Evolutionary conservation across 768 basidiomycete genomes (phyloP).

Genomic region (Kwoniella bestiolae): DNA sequence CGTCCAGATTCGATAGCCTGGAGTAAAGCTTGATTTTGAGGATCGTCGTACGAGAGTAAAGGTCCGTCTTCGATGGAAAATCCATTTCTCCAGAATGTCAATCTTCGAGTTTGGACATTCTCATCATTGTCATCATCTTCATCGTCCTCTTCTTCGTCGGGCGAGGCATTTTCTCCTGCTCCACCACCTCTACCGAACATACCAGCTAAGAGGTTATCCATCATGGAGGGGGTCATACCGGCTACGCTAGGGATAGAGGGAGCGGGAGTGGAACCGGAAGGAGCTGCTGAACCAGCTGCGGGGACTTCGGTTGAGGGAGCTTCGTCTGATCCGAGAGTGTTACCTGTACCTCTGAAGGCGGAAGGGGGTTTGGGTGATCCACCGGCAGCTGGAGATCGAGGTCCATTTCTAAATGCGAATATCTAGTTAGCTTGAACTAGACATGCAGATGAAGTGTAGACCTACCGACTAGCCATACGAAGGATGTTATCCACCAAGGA

Average conservation of each 20-base stretch:
- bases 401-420: slow-evolving; percentile 58
- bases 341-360: slow-evolving; percentile 73
- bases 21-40: slow-evolving; percentile 70
- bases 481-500: slow-evolving; percentile 65
- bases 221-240: slow-evolving; percentile 6
- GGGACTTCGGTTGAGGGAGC: slow-evolving; percentile 75
- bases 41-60: slow-evolving; percentile 80
- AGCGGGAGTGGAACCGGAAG: slow-evolving; percentile 8
- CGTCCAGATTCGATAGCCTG: slow-evolving; percentile 80
- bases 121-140: slow-evolving; percentile 60
- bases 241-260: slow-evolving; percentile 6
- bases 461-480: slow-evolving; percentile 78
- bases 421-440: background rate
- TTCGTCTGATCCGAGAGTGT: slow-evolving; percentile 89
- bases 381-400: slow-evolving; percentile 24
- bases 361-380: slow-evolving; percentile 39
- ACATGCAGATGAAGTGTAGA: slow-evolving; percentile 22
- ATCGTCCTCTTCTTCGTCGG: slow-evolving; percentile 54
- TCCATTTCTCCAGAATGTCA: slow-evolving; percentile 93
- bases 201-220: slow-evolving; percentile 20
- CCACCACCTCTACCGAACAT: slow-evolving; percentile 21
- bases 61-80: slow-evolving; percentile 89
- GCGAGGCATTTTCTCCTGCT: slow-evolving; percentile 36
- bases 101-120: slow-evolving; percentile 68
- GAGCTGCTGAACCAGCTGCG: slow-evolving; percentile 64